Evolutionary conservation across 73 alveolate genomes (phyloP).

Genomic region (Tetrahymena malaccensis): DNA sequence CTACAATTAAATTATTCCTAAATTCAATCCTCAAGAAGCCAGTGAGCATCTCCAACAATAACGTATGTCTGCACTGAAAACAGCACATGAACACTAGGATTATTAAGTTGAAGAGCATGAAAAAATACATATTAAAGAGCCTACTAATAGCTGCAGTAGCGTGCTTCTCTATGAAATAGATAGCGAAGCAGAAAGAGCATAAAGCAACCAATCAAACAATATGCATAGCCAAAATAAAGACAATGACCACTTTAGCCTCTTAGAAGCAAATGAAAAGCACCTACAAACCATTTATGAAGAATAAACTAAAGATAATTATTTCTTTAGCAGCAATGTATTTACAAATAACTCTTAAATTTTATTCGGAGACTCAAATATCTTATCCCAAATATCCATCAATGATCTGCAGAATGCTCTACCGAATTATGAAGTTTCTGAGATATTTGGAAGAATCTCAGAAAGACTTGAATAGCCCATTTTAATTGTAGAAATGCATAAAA

Average conservation of each 20-base stretch:
- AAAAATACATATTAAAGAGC: neutral
- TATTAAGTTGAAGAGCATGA: neutral
- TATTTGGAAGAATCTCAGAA: neutral
- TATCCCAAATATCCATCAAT: neutral
- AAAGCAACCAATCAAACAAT: neutral
- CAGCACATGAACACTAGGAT: neutral
- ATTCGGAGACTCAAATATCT: neutral
- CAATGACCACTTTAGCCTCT: neutral
- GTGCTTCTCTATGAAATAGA: neutral
- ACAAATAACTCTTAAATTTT: neutral
- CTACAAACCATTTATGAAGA: neutral
- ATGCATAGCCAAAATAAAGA: neutral
- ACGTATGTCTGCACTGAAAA: neutral
- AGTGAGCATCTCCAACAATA: neutral
- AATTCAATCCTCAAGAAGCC: neutral
- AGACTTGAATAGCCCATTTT: neutral
- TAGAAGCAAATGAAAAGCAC: neutral
- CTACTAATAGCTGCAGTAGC: neutral
- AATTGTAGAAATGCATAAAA: neutral
- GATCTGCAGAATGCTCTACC: neutral
- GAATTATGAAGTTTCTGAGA: neutral
- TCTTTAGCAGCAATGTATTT: neutral
- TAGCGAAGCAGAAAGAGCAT: neutral
- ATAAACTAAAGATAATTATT: neutral
- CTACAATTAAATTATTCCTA: neutral